These are phyloP conservation scores for Silene vulgaris DNA, from an alignment of 179 eudicot species.

Conservation along the genomic window DNA sequence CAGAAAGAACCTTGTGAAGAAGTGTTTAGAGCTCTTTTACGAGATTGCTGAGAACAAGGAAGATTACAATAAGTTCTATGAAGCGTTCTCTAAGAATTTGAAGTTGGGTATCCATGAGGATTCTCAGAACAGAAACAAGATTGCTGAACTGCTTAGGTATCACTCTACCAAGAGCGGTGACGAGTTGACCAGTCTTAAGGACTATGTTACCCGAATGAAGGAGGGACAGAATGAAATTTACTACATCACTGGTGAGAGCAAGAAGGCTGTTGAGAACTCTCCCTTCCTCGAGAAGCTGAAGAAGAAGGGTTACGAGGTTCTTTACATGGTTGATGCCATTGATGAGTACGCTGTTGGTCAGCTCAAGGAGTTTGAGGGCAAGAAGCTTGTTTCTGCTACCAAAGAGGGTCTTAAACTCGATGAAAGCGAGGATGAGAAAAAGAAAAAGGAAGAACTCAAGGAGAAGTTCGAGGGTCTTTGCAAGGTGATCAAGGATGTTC, in stretches of 20 bases:
- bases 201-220: neutral
- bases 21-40: constrained; percentile 59
- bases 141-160: constrained; percentile 53
- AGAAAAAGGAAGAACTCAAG: constrained; percentile 23
- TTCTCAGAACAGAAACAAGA: constrained; percentile 52
- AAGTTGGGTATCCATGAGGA: constrained; percentile 72
- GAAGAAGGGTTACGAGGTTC: neutral
- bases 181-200: neutral
- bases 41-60: constrained; percentile 34
- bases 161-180: neutral
- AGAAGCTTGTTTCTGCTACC: constrained; percentile 30
- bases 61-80: constrained; percentile 62
- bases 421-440: constrained; percentile 31
- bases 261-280: constrained; percentile 3
- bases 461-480: constrained; percentile 31
- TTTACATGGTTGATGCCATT: neutral
- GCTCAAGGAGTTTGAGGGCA: constrained; percentile 62
- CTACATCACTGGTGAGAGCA: neutral
- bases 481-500: constrained; percentile 36
- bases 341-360: constrained; percentile 37
- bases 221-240: neutral
- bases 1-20: constrained; percentile 63
- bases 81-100: constrained; percentile 64
- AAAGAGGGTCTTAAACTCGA: constrained; percentile 28
- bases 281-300: neutral